These are phyloP conservation scores for Candolleomyces efflorescens DNA, from an alignment of 768 basidiomycete species.

Conservation along the genomic window DNA sequence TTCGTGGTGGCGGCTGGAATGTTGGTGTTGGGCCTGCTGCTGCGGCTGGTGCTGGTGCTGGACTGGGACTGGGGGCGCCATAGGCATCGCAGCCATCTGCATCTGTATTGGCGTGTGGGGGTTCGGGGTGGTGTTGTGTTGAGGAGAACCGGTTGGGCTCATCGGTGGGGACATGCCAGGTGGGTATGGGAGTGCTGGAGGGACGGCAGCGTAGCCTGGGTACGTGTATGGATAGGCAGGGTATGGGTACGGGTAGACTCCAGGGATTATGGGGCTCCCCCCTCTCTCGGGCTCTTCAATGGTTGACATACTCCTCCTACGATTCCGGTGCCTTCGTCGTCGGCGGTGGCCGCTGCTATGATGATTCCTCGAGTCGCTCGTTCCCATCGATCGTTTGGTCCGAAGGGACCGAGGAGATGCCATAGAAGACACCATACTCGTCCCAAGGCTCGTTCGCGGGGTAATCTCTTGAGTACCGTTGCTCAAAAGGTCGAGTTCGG, in stretches of 20 bases:
- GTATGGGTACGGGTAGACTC: constrained; percentile 31
- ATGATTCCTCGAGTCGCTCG: constrained; percentile 12
- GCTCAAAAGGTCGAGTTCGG: constrained; percentile 29
- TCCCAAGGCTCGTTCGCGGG: constrained; percentile 17
- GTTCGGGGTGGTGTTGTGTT: background rate
- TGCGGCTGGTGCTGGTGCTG: background rate
- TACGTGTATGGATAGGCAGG: constrained; percentile 18
- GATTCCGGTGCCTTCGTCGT: constrained; percentile 17
- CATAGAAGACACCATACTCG: constrained; percentile 16
- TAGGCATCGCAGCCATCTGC: background rate
- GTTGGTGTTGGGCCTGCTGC: background rate
- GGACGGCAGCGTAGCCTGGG: constrained; percentile 4
- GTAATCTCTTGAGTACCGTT: constrained; percentile 20
- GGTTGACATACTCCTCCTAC: constrained; percentile 12
- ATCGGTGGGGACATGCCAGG: constrained; percentile 16
- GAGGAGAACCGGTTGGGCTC: constrained; percentile 16
- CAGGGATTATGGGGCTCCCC: constrained; percentile 18
- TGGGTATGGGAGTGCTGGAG: constrained; percentile 10
- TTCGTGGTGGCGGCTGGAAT: background rate
- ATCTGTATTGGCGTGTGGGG: background rate
- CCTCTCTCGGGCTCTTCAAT: constrained; percentile 8
- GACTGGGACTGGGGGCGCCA: background rate
- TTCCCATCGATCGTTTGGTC: background rate
- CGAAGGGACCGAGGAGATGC: constrained; percentile 11
- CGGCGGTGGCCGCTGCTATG: constrained; percentile 16